phyloP scores from a whole-genome alignment of 805 yeast species.

The Wickerhamiella lipophila region DNA sequence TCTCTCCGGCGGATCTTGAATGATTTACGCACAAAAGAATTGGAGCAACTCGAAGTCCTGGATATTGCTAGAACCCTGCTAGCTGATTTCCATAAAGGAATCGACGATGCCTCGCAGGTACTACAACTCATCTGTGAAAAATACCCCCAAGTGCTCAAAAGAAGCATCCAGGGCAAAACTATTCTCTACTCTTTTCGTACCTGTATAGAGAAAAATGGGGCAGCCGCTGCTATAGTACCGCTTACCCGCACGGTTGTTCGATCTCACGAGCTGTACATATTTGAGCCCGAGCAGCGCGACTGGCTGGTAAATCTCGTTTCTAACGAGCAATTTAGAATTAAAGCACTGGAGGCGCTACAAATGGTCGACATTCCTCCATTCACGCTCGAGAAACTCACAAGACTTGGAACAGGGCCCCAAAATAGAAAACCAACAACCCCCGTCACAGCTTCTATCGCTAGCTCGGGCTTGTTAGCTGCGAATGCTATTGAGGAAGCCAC shows the following conservation, averaged over 20 bases:
- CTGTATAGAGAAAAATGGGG: not conserved
- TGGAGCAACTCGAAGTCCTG: constrained; percentile 2
- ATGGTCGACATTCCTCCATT: not conserved
- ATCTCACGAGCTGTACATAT: not conserved
- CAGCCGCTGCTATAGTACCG: not conserved
- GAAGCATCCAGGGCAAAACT: constrained; percentile 1
- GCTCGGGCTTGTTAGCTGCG: too few relatives aligned
- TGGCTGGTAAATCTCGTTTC: constrained; percentile 1
- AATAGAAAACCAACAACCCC: too few relatives aligned
- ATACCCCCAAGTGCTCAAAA: not conserved
- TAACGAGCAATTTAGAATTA: not conserved
- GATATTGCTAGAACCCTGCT: not conserved
- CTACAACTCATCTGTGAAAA: not conserved
- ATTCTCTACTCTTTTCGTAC: not conserved
- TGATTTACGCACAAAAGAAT: constrained; percentile 1
- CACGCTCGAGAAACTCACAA: not conserved
- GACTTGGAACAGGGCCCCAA: too few relatives aligned
- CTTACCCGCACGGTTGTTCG: constrained; percentile 2
- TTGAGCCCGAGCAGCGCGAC: not conserved
- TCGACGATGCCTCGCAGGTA: not conserved
- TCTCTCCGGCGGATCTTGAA: constrained; percentile 7
- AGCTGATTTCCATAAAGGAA: not conserved
- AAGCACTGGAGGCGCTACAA: not conserved
- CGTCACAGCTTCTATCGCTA: not conserved
- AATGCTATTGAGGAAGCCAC: not conserved